Base-by-base conservation (phyloP, 345 rosid species). In the Linum trigynum region DNA sequence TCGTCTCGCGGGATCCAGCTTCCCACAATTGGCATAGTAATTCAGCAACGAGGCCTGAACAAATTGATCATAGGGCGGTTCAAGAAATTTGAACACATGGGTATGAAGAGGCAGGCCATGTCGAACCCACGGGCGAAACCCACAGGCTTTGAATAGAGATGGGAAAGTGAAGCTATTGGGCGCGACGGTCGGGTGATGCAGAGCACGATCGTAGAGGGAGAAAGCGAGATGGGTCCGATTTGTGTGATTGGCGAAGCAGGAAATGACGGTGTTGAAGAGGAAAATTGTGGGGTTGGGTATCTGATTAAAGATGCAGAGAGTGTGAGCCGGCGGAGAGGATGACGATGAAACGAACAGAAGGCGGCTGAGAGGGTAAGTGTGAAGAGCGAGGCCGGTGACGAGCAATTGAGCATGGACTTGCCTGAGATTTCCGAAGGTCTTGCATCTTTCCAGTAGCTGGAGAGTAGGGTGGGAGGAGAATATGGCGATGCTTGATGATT, bases 121-220 rank as follows among this genome's bases (percentile, higher is more conserved):
- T 39, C 58, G 69, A 38, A 79, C 61, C 83, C 76, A 81, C 7
- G 78, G 70, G 32, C 67, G 74, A 38, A 70, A 76, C 58, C 76
- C 79, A 62, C 82, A 81, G 23, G 86, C 85, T 75, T 84, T 86
- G 67, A 86, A 76, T 23, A 85, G 83, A 76, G 91, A 88, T 38
- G 89, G 96, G 67, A 74, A 86, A 51, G 91, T 86, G 74, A 71
- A 82, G 17, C 63, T 59, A 16, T 86, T 86, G 72, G 89, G 95
- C 67, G 42, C 70, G 38, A 73, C 36, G 3, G n/a, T 42, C 16
- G 16, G 23, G 65, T 42, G 35, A 32, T 42, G 65, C 65, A 74
- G 60, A 71, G 84, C 43, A 41, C 63, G 71, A 48, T 57, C 48
- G 45, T 88, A 88, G 1, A 84, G 77, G 62, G 81, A 73, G 72